phyloP scores from a whole-genome alignment of 1,284 basidiomycete species.

The Tetrapyrgos nigripes region DNA sequence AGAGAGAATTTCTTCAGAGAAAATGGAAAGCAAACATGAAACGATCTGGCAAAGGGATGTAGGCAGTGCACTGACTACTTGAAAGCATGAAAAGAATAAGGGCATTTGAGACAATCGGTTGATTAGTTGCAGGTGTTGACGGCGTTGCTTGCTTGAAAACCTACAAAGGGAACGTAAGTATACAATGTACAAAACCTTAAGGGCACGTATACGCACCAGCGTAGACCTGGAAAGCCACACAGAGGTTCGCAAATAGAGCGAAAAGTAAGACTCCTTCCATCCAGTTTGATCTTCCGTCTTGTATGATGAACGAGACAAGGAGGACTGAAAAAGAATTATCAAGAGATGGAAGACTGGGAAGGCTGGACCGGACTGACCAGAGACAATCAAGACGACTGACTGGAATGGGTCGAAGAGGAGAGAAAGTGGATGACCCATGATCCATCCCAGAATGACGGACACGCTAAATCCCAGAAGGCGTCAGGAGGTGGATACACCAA shows the following conservation, averaged over 20 bases:
- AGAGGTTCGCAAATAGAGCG: slow-evolving; percentile 3
- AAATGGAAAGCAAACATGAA: too few species aligned
- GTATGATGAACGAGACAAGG: slow-evolving; percentile 7
- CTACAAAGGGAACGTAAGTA: too few species aligned
- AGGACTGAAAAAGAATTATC: not conserved
- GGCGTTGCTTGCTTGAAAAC: too few species aligned
- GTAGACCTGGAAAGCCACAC: slow-evolving; percentile 8
- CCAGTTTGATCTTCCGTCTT: slow-evolving; percentile 11
- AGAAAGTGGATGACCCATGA: slow-evolving; percentile 5
- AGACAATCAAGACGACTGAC: not conserved
- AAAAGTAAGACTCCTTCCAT: slow-evolving; percentile 10
- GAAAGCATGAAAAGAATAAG: too few species aligned
- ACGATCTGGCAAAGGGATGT: too few species aligned
- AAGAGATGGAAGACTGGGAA: not conserved
- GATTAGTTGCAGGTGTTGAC: too few species aligned
- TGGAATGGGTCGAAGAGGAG: slow-evolving; percentile 8
- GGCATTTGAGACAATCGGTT: too few species aligned
- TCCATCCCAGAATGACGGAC: slow-evolving; percentile 8
- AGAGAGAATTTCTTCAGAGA: too few species aligned
- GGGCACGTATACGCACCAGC: slow-evolving; percentile 8
- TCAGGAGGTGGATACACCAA: not conserved
- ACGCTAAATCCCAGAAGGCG: not conserved
- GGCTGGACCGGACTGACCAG: not conserved
- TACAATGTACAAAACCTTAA: too few species aligned
- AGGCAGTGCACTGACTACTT: too few species aligned